Base-by-base conservation (phyloP, 164 flowering plant genomes). In the Umbellularia californica region DNA sequence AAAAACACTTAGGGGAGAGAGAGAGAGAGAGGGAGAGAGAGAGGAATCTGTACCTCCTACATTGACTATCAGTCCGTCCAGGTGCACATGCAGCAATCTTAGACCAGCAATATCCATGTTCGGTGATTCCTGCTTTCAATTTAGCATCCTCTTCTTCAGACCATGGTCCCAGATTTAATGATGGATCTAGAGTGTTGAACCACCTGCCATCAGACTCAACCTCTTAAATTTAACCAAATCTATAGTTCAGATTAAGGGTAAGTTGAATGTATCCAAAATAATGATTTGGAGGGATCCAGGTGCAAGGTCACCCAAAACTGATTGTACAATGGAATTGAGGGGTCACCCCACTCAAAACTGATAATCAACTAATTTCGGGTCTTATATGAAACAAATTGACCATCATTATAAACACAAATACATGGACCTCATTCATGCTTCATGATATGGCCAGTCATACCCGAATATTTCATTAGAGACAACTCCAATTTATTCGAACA, bases 41-140 rank as follows among this genome's bases (percentile, higher is more conserved):
- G 11, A 58, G 50, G 60, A 35, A 23, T 28, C 27, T 72, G 55
- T 83, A 95, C 99, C 98, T 90, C 71, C 86, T 77, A 73, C 99
- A 95, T 79, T 90, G 93, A 78, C 74, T 89, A 82, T 92, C 97
- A 47, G 99, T 95, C 50, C 98, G 95, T 47, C 81, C 85, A 77
- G 92, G 88, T 65, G 93, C 75, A 78, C 82, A 72, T 72, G 88
- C 81, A 72, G 99, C 97, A 78, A 95, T 83, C 77, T 88, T 95
- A 23, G 93, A 77, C 99, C 99, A 95, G 87, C 90, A 81, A 81
- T 87, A 72, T 60, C 91, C 90, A 87, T 87, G 84, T 76, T 90
- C 83, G 64, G 65, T 68, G 52, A 92, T 82, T 50, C 94, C 97
- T 63, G 72, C 86, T 78, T 83, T 77, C 79, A 95, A 79, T 75